These are phyloP conservation scores for Trichosporon sp. DNA, from an alignment of 1,284 basidiomycete species.

Conservation along the genomic window DNA sequence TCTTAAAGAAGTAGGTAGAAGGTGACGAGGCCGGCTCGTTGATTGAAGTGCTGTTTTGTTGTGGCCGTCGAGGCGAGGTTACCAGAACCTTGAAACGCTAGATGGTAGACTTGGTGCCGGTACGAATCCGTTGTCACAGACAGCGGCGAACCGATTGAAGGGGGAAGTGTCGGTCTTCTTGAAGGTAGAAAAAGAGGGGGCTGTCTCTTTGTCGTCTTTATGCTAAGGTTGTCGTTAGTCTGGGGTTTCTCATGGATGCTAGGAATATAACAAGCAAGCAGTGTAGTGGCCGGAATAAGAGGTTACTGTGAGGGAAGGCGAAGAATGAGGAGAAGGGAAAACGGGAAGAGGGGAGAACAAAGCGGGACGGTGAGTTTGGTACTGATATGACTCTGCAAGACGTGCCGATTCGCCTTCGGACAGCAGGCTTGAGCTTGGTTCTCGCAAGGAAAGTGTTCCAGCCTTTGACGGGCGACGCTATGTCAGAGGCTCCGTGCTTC, in stretches of 20 bases:
- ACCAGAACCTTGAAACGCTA: conserved; percentile 27
- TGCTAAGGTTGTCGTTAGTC: conserved; percentile 6
- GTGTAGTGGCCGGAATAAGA: not conserved
- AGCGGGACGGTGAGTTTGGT: conserved; percentile 1
- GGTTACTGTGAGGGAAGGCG: conserved; percentile 19
- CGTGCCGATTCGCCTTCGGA: not conserved
- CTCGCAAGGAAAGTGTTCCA: conserved; percentile 6
- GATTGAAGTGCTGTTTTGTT: not conserved
- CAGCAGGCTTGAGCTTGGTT: not conserved
- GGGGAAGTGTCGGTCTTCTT: conserved; percentile 17
- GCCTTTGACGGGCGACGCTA: not conserved
- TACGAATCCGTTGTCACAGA: conserved; percentile 13
- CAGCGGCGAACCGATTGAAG: conserved; percentile 27
- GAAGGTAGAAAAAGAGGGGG: not conserved
- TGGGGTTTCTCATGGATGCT: conserved; percentile 12
- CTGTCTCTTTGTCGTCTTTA: conserved; percentile 18
- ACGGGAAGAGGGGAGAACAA: conserved; percentile 16
- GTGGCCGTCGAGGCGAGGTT: conserved; percentile 33
- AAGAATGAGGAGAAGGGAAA: not conserved
- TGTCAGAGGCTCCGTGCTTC: not conserved
- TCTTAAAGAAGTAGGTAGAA: conserved; percentile 6
- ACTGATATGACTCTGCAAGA: not conserved
- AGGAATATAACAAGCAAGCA: not conserved
- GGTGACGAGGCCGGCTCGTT: conserved; percentile 27
- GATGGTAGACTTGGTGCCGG: conserved; percentile 3